A percentile compares a stretch with the other conserved stretches of the same genome.
Evolutionary conservation across 2,329 filamentous ascomycete species (phyloP).

Genomic region (Colletotrichum cordylinicola): DNA sequence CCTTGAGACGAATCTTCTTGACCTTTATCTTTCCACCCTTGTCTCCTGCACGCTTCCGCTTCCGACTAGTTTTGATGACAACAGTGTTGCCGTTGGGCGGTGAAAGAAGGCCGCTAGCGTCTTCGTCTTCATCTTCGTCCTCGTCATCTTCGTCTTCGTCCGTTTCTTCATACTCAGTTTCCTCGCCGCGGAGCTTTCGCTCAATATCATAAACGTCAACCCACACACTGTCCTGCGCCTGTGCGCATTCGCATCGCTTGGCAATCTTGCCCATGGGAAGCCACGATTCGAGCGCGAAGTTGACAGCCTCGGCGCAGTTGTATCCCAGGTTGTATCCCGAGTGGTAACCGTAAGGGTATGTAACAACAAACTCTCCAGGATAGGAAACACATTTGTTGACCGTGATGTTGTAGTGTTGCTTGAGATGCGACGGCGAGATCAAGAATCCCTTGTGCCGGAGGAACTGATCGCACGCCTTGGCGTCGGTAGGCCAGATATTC

Average conservation of each 20-base stretch:
- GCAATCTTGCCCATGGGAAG: slow-evolving; percentile 93
- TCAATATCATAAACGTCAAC: slow-evolving; percentile 97
- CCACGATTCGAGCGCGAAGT: slow-evolving; percentile 96
- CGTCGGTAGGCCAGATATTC: slow-evolving; percentile 91
- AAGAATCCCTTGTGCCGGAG: slow-evolving; percentile 97
- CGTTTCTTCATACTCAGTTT: slow-evolving; percentile 81
- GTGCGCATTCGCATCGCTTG: slow-evolving; percentile 94
- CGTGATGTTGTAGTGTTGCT: slow-evolving; percentile 89
- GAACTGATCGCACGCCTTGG: slow-evolving; percentile 95
- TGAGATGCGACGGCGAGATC: slow-evolving; percentile 87
- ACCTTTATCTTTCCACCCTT: slow-evolving; percentile 61
- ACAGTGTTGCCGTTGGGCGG: slow-evolving; percentile 58
- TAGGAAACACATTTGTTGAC: slow-evolving; percentile 96
- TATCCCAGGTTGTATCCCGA: slow-evolving; percentile 98
- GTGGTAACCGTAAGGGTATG: slow-evolving; percentile 97
- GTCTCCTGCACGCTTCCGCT: slow-evolving; percentile 66
- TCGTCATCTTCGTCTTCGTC: slow-evolving; percentile 73
- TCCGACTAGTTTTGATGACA: slow-evolving; percentile 50
- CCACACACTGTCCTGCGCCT: slow-evolving; percentile 97
- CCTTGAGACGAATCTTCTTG: slow-evolving; percentile 79
- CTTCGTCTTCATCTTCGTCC: slow-evolving; percentile 69
- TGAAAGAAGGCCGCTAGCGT: slow-evolving; percentile 74
- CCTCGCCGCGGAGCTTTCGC: slow-evolving; percentile 88
- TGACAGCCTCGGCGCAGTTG: slow-evolving; percentile 98
- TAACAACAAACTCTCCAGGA: slow-evolving; percentile 97